These are phyloP conservation scores for Saccharomycopsis sp. DNA, from an alignment of 805 yeast species.

Conservation along the genomic window DNA sequence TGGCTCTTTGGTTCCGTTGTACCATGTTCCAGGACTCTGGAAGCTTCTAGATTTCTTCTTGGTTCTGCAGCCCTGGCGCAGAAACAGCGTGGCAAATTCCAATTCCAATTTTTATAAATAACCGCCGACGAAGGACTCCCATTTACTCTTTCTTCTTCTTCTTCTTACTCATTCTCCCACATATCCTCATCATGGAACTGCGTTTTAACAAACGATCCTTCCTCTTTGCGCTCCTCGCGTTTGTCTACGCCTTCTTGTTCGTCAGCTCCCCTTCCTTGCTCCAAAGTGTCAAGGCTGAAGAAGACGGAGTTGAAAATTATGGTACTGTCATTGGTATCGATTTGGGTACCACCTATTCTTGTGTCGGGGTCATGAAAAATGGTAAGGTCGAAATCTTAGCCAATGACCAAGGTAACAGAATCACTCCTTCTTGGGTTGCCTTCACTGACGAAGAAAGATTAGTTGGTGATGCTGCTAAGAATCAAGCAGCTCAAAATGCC, in stretches of 20 bases:
- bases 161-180: no score
- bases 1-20: no score
- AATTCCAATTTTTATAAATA: no score
- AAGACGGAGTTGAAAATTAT: slow-evolving; percentile 30
- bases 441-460: slow-evolving; percentile 87
- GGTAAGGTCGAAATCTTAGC: slow-evolving; percentile 90
- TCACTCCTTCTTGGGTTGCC: slow-evolving; percentile 91
- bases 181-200: background rate
- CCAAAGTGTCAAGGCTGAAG: slow-evolving; percentile 16
- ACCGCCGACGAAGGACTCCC: no score
- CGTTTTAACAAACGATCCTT: slow-evolving; percentile 6
- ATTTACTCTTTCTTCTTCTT: no score
- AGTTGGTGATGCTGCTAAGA: slow-evolving; percentile 94
- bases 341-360: slow-evolving; percentile 94
- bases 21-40: no score
- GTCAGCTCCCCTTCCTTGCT: slow-evolving; percentile 11
- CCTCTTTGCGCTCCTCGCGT: slow-evolving; percentile 14
- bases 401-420: slow-evolving; percentile 95
- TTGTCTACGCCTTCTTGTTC: slow-evolving; percentile 16
- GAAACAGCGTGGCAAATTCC: no score
- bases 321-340: slow-evolving; percentile 86
- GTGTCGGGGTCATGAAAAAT: slow-evolving; percentile 82
- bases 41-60: no score
- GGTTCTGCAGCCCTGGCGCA: no score
- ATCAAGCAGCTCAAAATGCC: slow-evolving; percentile 88